Evolutionary conservation across 2,329 filamentous ascomycete species (phyloP), one percentile per base, ranked within the genome.

Genomic region (Colletotrichum cuscutae): DNA sequence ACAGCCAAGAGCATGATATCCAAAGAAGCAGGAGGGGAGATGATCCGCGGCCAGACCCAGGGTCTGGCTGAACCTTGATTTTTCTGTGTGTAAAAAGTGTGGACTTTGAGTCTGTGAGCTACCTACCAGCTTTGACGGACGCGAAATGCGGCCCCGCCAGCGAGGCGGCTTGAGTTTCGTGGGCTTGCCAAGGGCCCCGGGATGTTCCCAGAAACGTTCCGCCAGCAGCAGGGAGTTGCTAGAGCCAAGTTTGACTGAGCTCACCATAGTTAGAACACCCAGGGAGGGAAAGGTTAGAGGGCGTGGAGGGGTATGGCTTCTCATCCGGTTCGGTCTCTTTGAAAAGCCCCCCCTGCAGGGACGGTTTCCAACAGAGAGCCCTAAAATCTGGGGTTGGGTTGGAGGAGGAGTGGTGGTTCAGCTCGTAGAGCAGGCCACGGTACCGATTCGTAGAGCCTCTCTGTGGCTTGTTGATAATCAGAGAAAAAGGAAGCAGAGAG

Each of bases 371-470:
- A 53, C 65, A 52, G 32, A 69, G 42, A 26, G 53, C 42, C 53
- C 30, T 64, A 64, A 64, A 72, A 68, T 46, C 69, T 46, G 65
- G 65, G 65, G 65, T 64, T 53, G 65, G 54, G 65, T 64, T 42
- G 32, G 11, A 53, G 37, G 37, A 46, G 53, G 59, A 54, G 53
- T 26, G 46, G 15, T 37, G 28, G 19, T 32, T 8, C 24, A 42
- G 19, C 37, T 53, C 30, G 30, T 59, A 63, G 65, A 53, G 42
- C 30, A 53, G 35, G 9, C n/a, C 12, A 46, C 19, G 22, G 61
- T 19, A 24, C 12, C 37, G 30, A 53, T n/a, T 52, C 26, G 37
- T 65, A 13, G 37, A 15, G 37, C 37, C 37, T 42, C 15, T 19
- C 37, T 19, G 37, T 42, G 37, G 15, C 37, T 19, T 42, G 13